Conservation (phyloP, 257 asterid genomes). For the Scutellaria barbata region DNA sequence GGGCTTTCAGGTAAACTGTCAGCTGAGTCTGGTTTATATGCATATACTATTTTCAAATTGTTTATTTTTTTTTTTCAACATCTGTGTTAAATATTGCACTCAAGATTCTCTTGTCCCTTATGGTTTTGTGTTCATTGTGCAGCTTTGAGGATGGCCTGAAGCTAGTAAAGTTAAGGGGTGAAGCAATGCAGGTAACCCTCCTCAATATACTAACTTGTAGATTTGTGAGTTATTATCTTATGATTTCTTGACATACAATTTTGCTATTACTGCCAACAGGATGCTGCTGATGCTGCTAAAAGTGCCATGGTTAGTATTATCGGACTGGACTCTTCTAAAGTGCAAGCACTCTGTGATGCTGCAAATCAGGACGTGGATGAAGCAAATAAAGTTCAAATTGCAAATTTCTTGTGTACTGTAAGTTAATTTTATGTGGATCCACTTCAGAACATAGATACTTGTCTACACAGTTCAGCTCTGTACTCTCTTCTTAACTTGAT, state of each 20-base stretch:
- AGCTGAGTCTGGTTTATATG: slow-evolving; percentile 2
- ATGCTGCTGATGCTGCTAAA: slow-evolving; percentile 93
- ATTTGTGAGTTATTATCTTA: slow-evolving; percentile 4
- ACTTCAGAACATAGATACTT: background rate
- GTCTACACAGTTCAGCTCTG: slow-evolving; percentile 12
- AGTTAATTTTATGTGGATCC: slow-evolving; percentile 35
- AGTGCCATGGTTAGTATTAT: slow-evolving; percentile 97
- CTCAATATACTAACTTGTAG: slow-evolving; percentile 17
- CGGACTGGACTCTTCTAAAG: slow-evolving; percentile 92
- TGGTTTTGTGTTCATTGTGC: slow-evolving; percentile 36
- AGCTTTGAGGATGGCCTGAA: slow-evolving; percentile 98
- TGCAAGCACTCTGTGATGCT: slow-evolving; percentile 92
- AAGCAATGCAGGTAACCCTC: slow-evolving; percentile 89
- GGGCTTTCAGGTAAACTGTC: slow-evolving; percentile 81
- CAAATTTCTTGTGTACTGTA: slow-evolving; percentile 94
- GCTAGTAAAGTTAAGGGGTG: slow-evolving; percentile 92
- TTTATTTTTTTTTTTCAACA: background rate
- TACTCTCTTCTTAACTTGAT: slow-evolving; percentile 21
- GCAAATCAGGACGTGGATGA: slow-evolving; percentile 97
- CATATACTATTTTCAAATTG: slow-evolving; percentile 12
- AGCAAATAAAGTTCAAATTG: slow-evolving; percentile 88
- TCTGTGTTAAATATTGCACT: slow-evolving; percentile 8
- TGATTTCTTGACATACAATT: slow-evolving; percentile 16
- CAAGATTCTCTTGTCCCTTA: slow-evolving; percentile 23
- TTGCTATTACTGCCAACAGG: slow-evolving; percentile 49